phyloP scores from a whole-genome alignment of 1,139 yeast genomes.

The Pichia sp. region DNA sequence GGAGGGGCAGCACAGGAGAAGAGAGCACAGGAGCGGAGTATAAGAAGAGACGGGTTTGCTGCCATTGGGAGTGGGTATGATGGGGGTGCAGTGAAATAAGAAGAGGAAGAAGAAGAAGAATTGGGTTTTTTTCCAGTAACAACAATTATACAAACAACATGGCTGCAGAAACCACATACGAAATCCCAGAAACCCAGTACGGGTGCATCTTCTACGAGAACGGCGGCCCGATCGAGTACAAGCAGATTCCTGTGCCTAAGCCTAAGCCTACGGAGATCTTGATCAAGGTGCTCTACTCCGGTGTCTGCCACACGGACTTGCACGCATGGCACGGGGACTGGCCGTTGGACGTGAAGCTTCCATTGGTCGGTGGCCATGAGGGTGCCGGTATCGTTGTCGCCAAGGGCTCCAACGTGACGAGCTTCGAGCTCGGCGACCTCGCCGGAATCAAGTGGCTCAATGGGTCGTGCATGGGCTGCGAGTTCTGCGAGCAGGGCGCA shows the following conservation, averaged over 20 bases:
- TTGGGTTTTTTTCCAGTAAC: not conserved
- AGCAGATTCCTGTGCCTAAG: conserved; percentile 60
- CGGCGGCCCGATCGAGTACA: conserved; percentile 49
- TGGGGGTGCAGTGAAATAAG: not conserved
- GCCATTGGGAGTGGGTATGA: not conserved
- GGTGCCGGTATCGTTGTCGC: conserved; percentile 80
- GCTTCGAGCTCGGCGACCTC: conserved; percentile 64
- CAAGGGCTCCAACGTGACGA: conserved; percentile 57
- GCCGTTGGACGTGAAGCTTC: conserved; percentile 62
- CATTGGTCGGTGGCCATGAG: conserved; percentile 78
- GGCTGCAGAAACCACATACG: conserved; percentile 5
- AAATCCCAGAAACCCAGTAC: conserved; percentile 41
- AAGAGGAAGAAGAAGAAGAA: not conserved
- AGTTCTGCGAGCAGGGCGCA: conserved; percentile 55
- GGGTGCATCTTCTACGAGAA: conserved; percentile 45
- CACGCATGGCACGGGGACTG: conserved; percentile 82
- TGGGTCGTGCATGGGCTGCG: conserved; percentile 68
- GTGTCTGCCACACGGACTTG: conserved; percentile 75
- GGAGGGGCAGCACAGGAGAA: not conserved
- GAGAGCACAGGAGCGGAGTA: not conserved
- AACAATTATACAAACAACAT: not conserved
- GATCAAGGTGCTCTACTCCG: conserved; percentile 65
- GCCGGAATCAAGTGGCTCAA: conserved; percentile 78
- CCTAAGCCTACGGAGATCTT: conserved; percentile 66
- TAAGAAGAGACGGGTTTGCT: not conserved